Conservation (phyloP, 2,329 filamentous ascomycete genomes). For the Trichoderma sp. region DNA sequence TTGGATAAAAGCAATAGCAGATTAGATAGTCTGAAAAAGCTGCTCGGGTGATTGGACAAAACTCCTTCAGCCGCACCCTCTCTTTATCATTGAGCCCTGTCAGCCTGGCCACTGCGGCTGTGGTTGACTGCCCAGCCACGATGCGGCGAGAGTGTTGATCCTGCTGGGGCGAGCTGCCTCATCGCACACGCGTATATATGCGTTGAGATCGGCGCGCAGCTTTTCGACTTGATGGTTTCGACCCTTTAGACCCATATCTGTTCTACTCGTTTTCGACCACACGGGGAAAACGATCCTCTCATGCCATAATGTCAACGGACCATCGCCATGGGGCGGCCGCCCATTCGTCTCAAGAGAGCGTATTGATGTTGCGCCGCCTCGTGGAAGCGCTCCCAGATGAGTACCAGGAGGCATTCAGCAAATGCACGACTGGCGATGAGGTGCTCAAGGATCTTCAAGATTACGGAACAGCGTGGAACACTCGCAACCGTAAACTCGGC, state of each 20-base stretch:
- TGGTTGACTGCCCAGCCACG: neutral
- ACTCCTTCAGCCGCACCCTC: neutral
- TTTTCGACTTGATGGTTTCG: neutral
- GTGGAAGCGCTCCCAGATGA: neutral
- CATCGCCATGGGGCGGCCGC: neutral
- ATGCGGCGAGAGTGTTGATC: neutral
- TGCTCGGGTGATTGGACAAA: neutral
- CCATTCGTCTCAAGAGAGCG: neutral
- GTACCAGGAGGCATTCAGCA: neutral
- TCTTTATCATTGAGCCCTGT: neutral
- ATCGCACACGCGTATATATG: neutral
- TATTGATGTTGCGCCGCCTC: neutral
- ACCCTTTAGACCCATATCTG: accelerated
- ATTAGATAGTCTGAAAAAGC: neutral
- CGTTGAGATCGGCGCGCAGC: neutral
- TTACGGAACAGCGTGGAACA: neutral
- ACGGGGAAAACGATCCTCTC: neutral
- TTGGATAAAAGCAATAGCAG: neutral
- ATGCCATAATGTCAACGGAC: neutral
- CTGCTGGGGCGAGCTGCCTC: neutral
- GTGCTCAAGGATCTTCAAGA: neutral
- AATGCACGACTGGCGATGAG: neutral
- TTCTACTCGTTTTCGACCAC: neutral
- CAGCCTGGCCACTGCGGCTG: neutral
- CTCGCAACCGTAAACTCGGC: neutral